Evolutionary conservation across 768 basidiomycete species (phyloP), one percentile per base, ranked within the genome.

Genomic region (Amanita brunnescens): DNA sequence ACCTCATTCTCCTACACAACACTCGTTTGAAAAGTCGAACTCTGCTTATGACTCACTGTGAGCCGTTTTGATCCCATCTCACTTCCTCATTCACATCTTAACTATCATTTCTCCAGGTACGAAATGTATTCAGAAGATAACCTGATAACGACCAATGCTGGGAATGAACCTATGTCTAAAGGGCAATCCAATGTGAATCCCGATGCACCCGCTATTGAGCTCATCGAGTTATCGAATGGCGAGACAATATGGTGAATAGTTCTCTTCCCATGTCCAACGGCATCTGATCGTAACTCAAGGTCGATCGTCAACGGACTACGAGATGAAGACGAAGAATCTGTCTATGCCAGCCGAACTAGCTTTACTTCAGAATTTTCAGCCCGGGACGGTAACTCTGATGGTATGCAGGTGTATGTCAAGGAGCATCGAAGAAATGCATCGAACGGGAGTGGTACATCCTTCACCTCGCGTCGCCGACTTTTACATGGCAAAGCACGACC

Each of bases 151-250:
- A 54, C 60, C 49, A 59, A 59, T 30, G 61, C 61, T 56, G 73
- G 71, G 56, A 55, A 64, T 29, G 61, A 59, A 51, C 60, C 51
- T 44, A 57, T 20, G 32, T 14, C 61, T 46, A 65, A 62, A 54
- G 66, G 59, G 35, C 65, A 67, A 47, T 37, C 53, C 6, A 54
- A 58, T 47, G 42, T 63, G 44, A 62, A 65, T 54, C 58, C 77
- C 45, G 80, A 77, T 49, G 58, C 73, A 35, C 78, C 83, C 43
- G 88, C 83, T 3, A 69, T 91, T 26, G 87, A 92, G 66, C 76
- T 91, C 39, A 74, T 91, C 49, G 85, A 91, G 61, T 69, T 90
- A 59, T 85, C 87, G n/a, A 90, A 90, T 61, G 90, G 90, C 20
- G 83, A 91, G 62, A 88, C 86, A 6, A 82, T 92, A 54, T 92